Evolutionary conservation across 768 basidiomycete genomes (phyloP), one percentile per base, ranked within the genome.

Genomic region (Psilocybe sp.): DNA sequence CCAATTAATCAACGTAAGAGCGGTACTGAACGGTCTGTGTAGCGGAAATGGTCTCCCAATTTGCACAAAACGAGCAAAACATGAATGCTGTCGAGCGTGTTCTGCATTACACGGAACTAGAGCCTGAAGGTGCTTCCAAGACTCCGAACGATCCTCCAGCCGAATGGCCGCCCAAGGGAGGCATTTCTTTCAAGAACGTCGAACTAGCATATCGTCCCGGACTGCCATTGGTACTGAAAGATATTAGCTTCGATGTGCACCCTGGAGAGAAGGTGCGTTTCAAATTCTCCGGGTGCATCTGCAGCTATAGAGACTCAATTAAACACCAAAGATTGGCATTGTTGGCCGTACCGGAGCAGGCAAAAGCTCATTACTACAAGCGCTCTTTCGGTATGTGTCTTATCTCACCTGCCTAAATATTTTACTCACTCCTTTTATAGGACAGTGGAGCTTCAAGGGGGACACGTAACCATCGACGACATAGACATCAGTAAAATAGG

Each of bases 81-180:
- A 86, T 87, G 79, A 87, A 87, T 56, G 79, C 82, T 0, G 84
- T 84, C 2, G 87, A 89, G 58, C 78, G 87, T 15, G 72, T 89
- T 4, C 69, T 84, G 11, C 76, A 84, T 44, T 91, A 89, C 64
- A 75, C 79, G 11, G 74, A 84, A 42, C 72, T 93, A 4, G 72
- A 73, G 4, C 53, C 74, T 0, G 88, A 89, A 61, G 85, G 81
- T 11, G 70, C 63, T 14, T 39, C 65, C 1, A 71, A 14, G 63
- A 65, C 75, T 20, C 53, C 55, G 11, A 56, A 53, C n/a, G 82
- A 84, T 52, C 79, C 79, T 13, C 74, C 75, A 0, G 52, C 68
- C 12, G 64, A 70, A 5, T 83, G 81, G 81, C 81, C 81, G 0
- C 62, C 67, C 2, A 59, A 69, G 11, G 88, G 88, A 28, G 59